Evolutionary conservation across 2,329 filamentous ascomycete genomes (phyloP), one percentile per base, ranked within the genome.

Genomic region (Penicillium crustosum): DNA sequence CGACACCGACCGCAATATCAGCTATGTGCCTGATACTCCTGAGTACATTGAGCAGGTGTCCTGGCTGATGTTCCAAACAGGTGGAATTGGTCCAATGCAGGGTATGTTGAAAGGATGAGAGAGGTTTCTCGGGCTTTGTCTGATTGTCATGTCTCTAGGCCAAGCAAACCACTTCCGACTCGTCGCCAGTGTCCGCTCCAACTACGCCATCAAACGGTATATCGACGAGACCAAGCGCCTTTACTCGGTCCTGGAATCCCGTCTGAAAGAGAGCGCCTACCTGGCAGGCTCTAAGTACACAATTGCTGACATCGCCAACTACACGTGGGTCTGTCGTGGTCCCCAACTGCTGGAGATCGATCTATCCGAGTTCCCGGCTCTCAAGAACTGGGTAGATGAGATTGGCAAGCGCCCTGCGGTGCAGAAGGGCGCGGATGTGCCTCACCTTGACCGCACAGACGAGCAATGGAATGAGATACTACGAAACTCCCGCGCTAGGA

Each of bases 131-230:
- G 17, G 6, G 6, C 7, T 31, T 36, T 42, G 12, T 25, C 29
- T 51, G 12, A 54, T 35, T 31, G 39, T 13, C 6, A n/a, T 19
- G 39, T 36, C 27, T 29, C 27, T 29, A 75, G 77, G 77, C 35
- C 78, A 80, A 70, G 78, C 78, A 15, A 79, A 79, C 57, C 77
- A 80, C 61, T 81, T 80, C 73, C 73, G 74, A 57, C 73, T 75
- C 53, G 78, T 78, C 43, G 77, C 77, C 1, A 70, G 71, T 1
- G 70, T 31, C 29, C 76, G 77, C 58, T 78, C 79, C 31, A 66
- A 73, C 52, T 80, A 79, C 59, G 78, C 70, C 2, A 79, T 79
- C 57, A 70, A 78, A 25, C 72, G 79, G n/a, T 81, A 80, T 60
- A 73, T 76, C 39, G 78, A 78, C 41, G 79, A 81, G 65, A 80